Base-by-base conservation (phyloP, 306 rosid species). In the Canavalia ensiformis region DNA sequence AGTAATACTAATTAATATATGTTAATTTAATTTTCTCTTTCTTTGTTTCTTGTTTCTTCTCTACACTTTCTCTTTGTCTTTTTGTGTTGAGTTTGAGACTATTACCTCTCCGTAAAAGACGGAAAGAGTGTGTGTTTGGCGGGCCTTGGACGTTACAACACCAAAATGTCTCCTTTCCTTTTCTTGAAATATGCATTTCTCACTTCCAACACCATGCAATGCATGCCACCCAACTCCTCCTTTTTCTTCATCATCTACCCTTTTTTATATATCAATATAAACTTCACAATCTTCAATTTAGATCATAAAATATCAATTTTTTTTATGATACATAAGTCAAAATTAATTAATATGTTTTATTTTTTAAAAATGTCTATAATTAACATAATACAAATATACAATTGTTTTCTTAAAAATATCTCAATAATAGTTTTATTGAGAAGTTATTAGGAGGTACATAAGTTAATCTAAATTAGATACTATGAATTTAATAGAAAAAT, bases 121-220 rank as follows among this genome's bases (percentile, higher is more conserved):
- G 92, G 94, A 83, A 33, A 18, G 25, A 18, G 75, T 50, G 72
- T 83, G 74, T 56, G 81, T 70, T 76, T 80, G 93, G 88, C 97
- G 97, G 91, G 91, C 92, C 90, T 88, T 82, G 78, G 49, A 93
- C 97, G 97, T 83, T 79, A 80, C 82, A 85, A 64, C 79, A 78
- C 80, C 73, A 63, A 85, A 69, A 75, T 44, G 79, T 70, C 68
- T 83, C 79, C 77, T 49, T 11, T 56, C 35, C 30, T 66, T 80
- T 69, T 82, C 90, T 83, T 58, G 86, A 83, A 75, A 78, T 39
- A 6, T 72, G 42, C 82, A 71, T 33, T 18, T 35, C 41, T 42
- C 33, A 44, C 73, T 9, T 44, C 13, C n/a, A 42, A 56, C 37
- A 58, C 60, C 75, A 34, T 76, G 73, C 76, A 46, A 31, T 60